phyloP scores from a whole-genome alignment of 2,329 filamentous ascomycete genomes.

The Talaromyces sp. region DNA sequence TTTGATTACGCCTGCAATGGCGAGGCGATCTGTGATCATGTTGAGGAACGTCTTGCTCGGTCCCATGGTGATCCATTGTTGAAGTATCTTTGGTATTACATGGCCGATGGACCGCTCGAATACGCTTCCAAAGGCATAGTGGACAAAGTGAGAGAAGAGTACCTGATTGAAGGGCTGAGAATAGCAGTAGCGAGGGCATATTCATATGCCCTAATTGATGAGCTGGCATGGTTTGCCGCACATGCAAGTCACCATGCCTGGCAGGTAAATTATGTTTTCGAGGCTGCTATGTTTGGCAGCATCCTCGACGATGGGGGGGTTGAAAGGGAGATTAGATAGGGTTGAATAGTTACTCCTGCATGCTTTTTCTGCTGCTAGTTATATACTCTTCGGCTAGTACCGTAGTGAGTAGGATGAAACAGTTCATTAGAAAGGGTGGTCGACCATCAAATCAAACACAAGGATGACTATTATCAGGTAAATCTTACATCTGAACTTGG shows the following conservation, averaged over 20 bases:
- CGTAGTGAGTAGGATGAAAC: background rate
- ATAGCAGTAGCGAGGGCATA: constrained; percentile 22
- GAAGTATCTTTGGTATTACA: background rate
- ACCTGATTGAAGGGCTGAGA: background rate
- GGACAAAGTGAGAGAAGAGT: background rate
- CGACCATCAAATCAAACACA: background rate
- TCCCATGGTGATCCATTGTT: background rate
- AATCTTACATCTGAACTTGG: background rate
- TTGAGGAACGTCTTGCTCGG: background rate
- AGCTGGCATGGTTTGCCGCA: constrained; percentile 27
- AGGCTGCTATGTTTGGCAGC: background rate
- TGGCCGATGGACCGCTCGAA: background rate
- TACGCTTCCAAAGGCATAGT: background rate
- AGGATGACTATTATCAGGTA: background rate
- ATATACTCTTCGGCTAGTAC: too few species aligned
- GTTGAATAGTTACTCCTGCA: background rate
- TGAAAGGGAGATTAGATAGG: background rate
- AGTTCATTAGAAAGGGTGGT: background rate
- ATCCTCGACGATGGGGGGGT: background rate
- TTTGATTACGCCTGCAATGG: background rate
- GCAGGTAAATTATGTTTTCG: constrained; percentile 27
- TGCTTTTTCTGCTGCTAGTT: background rate
- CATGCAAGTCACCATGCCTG: constrained; percentile 31
- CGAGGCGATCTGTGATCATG: background rate
- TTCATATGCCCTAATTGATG: constrained; percentile 25